A percentile compares a stretch with the other conserved stretches of the same genome.
Evolutionary conservation across 2,329 filamentous ascomycete genomes (phyloP).

Genomic region (Curvularia spicifera): DNA sequence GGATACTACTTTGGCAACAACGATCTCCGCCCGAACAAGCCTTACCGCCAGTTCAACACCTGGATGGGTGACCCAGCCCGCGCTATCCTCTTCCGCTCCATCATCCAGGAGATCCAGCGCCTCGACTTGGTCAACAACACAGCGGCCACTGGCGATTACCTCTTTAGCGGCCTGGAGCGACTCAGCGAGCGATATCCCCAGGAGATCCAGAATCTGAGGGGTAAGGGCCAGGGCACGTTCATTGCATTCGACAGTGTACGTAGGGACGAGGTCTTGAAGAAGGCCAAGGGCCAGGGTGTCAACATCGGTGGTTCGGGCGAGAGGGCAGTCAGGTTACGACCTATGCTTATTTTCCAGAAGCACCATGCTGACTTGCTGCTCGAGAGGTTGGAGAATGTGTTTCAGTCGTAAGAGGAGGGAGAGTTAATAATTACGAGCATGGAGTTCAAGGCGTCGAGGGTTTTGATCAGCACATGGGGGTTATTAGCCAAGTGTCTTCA

Average conservation of each 20-base stretch:
- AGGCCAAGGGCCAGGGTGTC: constrained; percentile 79
- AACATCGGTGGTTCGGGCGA: constrained; percentile 87
- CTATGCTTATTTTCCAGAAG: constrained; percentile 93
- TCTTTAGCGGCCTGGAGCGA: constrained; percentile 71
- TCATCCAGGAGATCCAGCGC: constrained; percentile 79
- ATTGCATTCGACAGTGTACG: constrained; percentile 87
- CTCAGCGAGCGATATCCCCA: constrained; percentile 74
- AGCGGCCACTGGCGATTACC: constrained; percentile 76
- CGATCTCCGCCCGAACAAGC: constrained; percentile 83
- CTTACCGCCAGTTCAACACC: constrained; percentile 96
- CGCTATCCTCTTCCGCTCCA: constrained; percentile 83
- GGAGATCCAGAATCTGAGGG: constrained; percentile 82
- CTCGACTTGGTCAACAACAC: constrained; percentile 81
- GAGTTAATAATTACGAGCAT: not conserved
- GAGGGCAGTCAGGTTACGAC: constrained; percentile 77
- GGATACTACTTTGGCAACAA: constrained; percentile 90
- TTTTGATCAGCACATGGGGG: not conserved
- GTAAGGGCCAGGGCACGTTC: constrained; percentile 88
- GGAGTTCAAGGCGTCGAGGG: not conserved
- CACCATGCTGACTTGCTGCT: constrained; percentile 86
- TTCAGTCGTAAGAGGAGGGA: constrained; percentile 50
- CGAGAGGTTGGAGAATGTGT: constrained; percentile 77
- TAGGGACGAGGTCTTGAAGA: constrained; percentile 78
- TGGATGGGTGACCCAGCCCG: constrained; percentile 95
- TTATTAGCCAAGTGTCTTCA: not conserved